Base-by-base conservation (phyloP, 495 filamentous ascomycete species). In the Cercophora newfieldiana region DNA sequence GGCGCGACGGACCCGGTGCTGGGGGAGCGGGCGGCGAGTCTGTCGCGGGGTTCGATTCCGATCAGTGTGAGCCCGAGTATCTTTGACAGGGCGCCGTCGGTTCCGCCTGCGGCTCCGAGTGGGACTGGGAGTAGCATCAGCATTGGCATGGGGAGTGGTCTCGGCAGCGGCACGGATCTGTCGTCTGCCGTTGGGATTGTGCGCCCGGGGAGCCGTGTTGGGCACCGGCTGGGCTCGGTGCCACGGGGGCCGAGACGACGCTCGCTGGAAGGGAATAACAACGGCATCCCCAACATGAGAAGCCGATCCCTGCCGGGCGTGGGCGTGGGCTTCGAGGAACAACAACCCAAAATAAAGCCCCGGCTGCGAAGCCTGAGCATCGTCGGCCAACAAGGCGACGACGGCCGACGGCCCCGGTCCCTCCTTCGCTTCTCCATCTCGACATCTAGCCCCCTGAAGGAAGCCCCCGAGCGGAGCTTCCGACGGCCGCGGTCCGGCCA, bases 61-160 rank as follows among this genome's bases (percentile, higher is more conserved):
- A 61, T 64, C 55, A 60, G 55, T 24, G 30, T 51, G 18, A 65
- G 63, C 44, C 63, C 63, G 1, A 65, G 63, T 25, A 49, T 59
- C 21, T 65, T 59, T 24, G 54, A 65, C 14, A 33, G 24, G 14
- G 60, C 37, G 24, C 59, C 48, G 24, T 25, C 48, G 54, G 48
- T 55, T 10, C 59, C 18, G n/a, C 21, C 26, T 55, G 8, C 30
- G 19, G 26, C 37, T 14, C 30, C 56, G 8, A 63, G 51, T 18
- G 48, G 25, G 16, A 70, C 67, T 44, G 61, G 30, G 6, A 65
- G 60, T 12, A 69, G 69, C 53, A 67, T 67, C 14, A 69, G 61
- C 37, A 44, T 8, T 14, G 37, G 69, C 53, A 67, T 67, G 8
- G 67, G 61, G 28, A 44, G 37, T 14, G 37, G 37, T 6, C 12